Percentiles rank a stretch among this genome's conserved stretches.
Evolutionary conservation across 2,329 filamentous ascomycete genomes (phyloP).

Genomic region (Neoarthrinium moseri): DNA sequence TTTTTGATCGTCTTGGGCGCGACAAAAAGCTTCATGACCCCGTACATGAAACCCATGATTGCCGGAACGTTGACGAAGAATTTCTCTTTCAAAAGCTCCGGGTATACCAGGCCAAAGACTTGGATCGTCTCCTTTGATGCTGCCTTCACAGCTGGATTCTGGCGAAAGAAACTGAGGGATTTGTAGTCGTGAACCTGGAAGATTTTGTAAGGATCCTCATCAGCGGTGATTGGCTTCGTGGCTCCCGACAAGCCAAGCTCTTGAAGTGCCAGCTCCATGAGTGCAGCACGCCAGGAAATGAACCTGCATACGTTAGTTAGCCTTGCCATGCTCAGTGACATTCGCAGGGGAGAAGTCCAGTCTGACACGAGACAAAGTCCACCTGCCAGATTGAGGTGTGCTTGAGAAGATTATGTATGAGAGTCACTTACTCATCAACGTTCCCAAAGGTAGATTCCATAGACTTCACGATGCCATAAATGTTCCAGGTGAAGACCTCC

Average conservation of each 20-base stretch:
- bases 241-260: conserved; percentile 70
- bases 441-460: conserved; percentile 79
- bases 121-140: conserved; percentile 80
- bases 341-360: neutral
- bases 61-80: conserved; percentile 94
- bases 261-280: conserved; percentile 84
- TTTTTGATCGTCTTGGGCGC: conserved; percentile 74
- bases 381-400: too few relatives aligned
- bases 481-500: conserved; percentile 84
- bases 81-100: conserved; percentile 85
- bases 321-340: neutral
- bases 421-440: conserved; percentile 66
- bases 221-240: conserved; percentile 69
- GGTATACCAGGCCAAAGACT: conserved; percentile 79
- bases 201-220: conserved; percentile 83
- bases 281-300: conserved; percentile 81
- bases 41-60: conserved; percentile 87
- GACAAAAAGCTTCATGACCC: conserved; percentile 72
- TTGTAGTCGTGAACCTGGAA: conserved; percentile 93
- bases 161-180: conserved; percentile 80
- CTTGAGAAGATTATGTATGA: neutral
- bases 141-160: conserved; percentile 72
- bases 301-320: conserved; percentile 55
- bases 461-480: conserved; percentile 85
- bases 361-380: neutral